Evolutionary conservation across 257 asterid species (phyloP), one percentile per base, ranked within the genome.

Genomic region (Penstemon eatonii): DNA sequence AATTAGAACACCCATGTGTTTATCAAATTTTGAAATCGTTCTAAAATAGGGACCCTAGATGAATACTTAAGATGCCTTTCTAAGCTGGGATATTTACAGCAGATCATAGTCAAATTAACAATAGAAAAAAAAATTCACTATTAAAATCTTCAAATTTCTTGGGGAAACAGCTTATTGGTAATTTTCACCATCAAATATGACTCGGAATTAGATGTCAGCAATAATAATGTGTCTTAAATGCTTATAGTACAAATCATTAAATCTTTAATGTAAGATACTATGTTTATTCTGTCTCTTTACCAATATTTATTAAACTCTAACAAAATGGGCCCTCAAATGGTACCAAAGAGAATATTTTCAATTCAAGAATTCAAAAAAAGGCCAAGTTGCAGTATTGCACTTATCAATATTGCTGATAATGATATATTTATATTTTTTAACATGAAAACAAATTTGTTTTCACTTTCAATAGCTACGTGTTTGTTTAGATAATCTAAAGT

Each of bases 401-500:
- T 25, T 4, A 41, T 33, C 57, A 54, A 60, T 55, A 52, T 56
- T 38, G 13, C 13, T 33, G 11, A 19, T 0, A 13, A 36, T 33
- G 11, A 19, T 0, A 13, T 41, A 3, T 7, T 9, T 52, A 58
- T 2, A 42, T 60, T 52, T 4, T 62, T 37, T 60, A 59, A 68
- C 37, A 45, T 37, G 50, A 59, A 66, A 77, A 41, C 50, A 68
- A 71, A 69, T 5, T 33, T 63, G 46, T 69, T 9, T 36, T 59
- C 73, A 37, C 66, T 67, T 49, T 74, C 76, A 65, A 47, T 18
- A 65, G 66, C 75, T 19, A 71, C 60, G 38, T 44, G 66, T n/a
- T 60, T 37, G 68, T 67, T 54, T 40, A 42, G 66, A 58, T 67
- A 39, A 33, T 43, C 41, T 13, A 66, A 63, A 38, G 62, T 63